Conservation (phyloP, 75 land plant genomes). For the Cupressus sempervirens region DNA sequence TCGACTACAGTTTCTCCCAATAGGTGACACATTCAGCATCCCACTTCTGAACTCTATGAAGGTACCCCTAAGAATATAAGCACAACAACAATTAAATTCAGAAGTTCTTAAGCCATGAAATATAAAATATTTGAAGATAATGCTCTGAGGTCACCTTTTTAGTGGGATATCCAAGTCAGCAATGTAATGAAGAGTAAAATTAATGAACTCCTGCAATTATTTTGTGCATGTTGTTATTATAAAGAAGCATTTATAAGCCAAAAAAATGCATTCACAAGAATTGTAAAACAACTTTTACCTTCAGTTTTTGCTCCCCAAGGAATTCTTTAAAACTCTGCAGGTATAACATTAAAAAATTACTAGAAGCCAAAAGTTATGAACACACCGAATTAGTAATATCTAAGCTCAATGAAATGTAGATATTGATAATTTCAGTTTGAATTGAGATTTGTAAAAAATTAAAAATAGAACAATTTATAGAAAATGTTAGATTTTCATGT, state of each 20-base stretch:
- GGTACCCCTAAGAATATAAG: conserved; percentile 66
- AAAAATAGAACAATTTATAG: not conserved
- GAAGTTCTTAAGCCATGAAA: not conserved
- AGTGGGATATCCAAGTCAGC: conserved; percentile 98
- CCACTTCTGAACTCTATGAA: conserved; percentile 97
- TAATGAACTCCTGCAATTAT: conserved; percentile 77
- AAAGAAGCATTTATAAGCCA: not conserved
- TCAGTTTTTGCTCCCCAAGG: conserved; percentile 79
- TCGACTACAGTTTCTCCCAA: conserved; percentile 96
- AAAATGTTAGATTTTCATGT: not conserved
- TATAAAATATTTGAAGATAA: not conserved
- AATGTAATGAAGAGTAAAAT: conserved; percentile 91
- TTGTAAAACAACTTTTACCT: conserved; percentile 30
- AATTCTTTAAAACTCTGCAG: conserved; percentile 76
- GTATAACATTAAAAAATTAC: not conserved
- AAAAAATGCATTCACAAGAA: not conserved
- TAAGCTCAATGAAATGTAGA: not conserved
- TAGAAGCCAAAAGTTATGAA: not conserved
- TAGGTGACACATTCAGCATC: conserved; percentile 97
- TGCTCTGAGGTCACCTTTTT: conserved; percentile 54
- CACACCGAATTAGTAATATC: not conserved
- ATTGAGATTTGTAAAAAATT: not conserved
- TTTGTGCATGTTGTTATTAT: not conserved
- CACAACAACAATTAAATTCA: not conserved
- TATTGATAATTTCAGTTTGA: not conserved